Conservation (phyloP, 805 yeast species). For the Barnettozyma wickerhamii region DNA sequence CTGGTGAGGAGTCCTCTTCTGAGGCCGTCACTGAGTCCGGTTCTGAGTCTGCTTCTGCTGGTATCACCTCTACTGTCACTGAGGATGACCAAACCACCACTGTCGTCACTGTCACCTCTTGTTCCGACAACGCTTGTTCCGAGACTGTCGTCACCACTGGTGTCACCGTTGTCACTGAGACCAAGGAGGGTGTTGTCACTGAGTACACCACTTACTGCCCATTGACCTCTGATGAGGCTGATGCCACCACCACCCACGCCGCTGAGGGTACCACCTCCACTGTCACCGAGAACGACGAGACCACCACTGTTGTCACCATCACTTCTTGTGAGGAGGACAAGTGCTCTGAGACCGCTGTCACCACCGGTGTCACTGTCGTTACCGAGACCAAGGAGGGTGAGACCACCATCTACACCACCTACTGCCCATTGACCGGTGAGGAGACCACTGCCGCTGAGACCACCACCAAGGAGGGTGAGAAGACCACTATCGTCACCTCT, state of each 20-base stretch:
- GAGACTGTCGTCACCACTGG: conserved; percentile 25
- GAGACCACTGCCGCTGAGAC: conserved; percentile 19
- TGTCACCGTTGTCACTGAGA: conserved; percentile 27
- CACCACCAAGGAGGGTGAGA: conserved; percentile 2
- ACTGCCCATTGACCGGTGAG: conserved; percentile 20
- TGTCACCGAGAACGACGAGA: not conserved
- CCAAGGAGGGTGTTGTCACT: conserved; percentile 21
- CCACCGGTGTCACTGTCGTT: conserved; percentile 28
- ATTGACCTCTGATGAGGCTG: conserved; percentile 17
- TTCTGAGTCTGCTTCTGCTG: conserved; percentile 15
- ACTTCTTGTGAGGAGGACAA: conserved; percentile 18
- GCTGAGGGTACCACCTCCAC: conserved; percentile 14
- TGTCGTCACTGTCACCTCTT: conserved; percentile 27
- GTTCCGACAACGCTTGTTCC: conserved; percentile 16
- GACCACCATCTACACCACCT: conserved; percentile 19
- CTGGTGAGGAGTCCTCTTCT: conserved; percentile 10
- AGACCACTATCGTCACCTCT: conserved; percentile 8
- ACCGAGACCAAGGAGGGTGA: conserved; percentile 26
- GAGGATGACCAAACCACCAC: conserved; percentile 22
- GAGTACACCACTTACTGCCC: conserved; percentile 24
- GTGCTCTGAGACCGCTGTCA: conserved; percentile 17
- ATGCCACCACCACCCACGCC: conserved; percentile 12
- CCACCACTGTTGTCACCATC: conserved; percentile 27
- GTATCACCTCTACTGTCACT: conserved; percentile 19
- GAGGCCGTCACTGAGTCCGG: conserved; percentile 18